Base-by-base conservation (phyloP, 805 yeast species). In the Suhomyces tanzawaensis region DNA sequence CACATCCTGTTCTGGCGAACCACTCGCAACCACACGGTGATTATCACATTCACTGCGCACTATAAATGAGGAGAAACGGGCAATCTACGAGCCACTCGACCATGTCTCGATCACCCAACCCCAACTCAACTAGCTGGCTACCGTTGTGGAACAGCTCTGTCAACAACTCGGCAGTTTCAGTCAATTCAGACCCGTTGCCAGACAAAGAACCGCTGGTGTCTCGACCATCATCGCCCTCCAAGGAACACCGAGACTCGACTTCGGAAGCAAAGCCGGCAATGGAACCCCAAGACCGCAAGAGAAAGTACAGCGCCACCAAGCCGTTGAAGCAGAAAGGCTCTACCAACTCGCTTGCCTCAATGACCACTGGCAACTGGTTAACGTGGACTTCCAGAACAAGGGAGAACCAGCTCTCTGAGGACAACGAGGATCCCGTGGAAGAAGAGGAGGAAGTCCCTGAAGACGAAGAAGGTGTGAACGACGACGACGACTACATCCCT, bases 351-450 rank as follows among this genome's bases (percentile, higher is more conserved):
- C 39, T 60, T 7, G 49, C 53, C 4, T 43, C 60, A 7, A 48
- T 52, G 53, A 45, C 57, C 7, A 45, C 56, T 5, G 53, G 58
- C 3, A 52, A 41, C 29, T 63, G 67, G 66, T 45, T 59, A 6
- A 45, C 48, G 19, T 58, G 64, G 65, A 37, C 46, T 9, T 23
- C 44, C 19, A 34, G 39, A 46, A 37, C 14, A 43, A 42, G 4
- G 45, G 32, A 5, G 41, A 45, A 13, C 39, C 32, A 18, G 45
- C 33, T 37, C 22, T 36, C 29, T 27, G 49, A 47, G 12, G 42
- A 37, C 19, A 19, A 21, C 18, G 41, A 31, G 13, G 39, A 44
- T 15, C 45, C 46, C 13, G 46, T 47, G 26, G 53, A 51, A 23
- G 49, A 44, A 12, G 49, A 42, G 4, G 47, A 45, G 6, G 44